These are phyloP conservation scores for Micractinium sp. DNA, from an alignment of 139 green algal species.

Conservation along the genomic window DNA sequence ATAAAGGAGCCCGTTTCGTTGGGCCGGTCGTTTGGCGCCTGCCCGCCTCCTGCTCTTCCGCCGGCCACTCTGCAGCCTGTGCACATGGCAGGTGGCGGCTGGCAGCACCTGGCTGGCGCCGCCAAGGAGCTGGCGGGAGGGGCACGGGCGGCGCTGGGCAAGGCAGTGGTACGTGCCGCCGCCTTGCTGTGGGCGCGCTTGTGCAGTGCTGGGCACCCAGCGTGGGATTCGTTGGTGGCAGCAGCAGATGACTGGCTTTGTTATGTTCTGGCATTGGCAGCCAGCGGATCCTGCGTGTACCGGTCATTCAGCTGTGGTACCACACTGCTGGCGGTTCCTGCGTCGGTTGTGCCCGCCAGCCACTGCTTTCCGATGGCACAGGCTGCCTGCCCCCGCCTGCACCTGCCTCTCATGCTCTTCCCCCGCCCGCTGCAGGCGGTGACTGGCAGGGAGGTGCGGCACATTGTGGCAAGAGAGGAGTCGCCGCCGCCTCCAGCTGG, in stretches of 20 bases:
- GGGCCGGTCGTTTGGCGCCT: too few relatives aligned
- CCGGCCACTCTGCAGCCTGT: too few relatives aligned
- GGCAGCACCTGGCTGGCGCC: conserved; percentile 13
- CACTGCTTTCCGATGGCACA: background rate
- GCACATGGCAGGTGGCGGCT: conserved; percentile 13
- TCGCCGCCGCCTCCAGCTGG: background rate
- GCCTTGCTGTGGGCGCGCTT: background rate
- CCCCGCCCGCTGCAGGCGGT: background rate
- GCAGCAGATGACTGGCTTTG: too few relatives aligned
- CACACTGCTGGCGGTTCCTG: background rate
- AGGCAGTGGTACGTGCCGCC: conserved; percentile 15
- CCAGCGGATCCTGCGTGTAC: too few relatives aligned
- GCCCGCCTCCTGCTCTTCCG: too few relatives aligned
- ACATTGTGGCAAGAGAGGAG: background rate
- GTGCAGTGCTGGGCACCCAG: background rate
- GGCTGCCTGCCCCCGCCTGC: too few relatives aligned
- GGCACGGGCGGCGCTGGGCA: background rate
- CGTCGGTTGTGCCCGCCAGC: background rate
- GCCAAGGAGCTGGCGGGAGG: conserved; percentile 23
- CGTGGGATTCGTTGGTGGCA: too few relatives aligned
- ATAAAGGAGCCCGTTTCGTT: too few relatives aligned
- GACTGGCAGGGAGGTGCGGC: conserved; percentile 8
- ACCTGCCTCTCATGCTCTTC: too few relatives aligned
- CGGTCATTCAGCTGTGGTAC: too few relatives aligned
- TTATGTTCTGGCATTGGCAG: too few relatives aligned